Conservation (phyloP, 805 yeast species). For the Ogataea paradorogensis region DNA sequence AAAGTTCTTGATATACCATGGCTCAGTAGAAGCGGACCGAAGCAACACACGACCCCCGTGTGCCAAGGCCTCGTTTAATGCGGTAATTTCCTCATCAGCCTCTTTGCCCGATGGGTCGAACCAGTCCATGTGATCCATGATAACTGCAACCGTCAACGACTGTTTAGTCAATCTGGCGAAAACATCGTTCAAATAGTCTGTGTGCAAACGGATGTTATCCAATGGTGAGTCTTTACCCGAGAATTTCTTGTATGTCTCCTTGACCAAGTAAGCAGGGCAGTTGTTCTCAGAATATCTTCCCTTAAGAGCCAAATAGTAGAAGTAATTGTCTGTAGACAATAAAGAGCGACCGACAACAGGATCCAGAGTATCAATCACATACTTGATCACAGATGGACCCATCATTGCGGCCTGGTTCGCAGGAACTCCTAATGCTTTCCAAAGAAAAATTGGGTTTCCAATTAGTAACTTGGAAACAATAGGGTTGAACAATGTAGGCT, state of each 20-base stretch:
- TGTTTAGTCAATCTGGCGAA: conserved; percentile 59
- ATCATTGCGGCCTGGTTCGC: conserved; percentile 80
- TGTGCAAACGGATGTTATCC: conserved; percentile 71
- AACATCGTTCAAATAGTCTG: conserved; percentile 76
- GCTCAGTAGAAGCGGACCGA: conserved; percentile 68
- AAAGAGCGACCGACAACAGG: conserved; percentile 65
- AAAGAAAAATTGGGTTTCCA: conserved; percentile 80
- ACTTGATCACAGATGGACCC: conserved; percentile 66
- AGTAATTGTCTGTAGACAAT: conserved; percentile 70
- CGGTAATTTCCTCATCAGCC: conserved; percentile 63
- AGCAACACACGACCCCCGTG: conserved; percentile 72
- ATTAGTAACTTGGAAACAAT: conserved; percentile 62
- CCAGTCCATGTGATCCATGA: conserved; percentile 95
- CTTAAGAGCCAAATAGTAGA: conserved; percentile 65
- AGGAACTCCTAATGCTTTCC: conserved; percentile 92
- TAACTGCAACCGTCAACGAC: conserved; percentile 71
- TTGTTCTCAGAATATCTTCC: conserved; percentile 59
- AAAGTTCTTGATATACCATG: conserved; percentile 75
- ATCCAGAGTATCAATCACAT: conserved; percentile 74
- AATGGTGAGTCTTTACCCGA: conserved; percentile 48
- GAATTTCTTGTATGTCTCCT: conserved; percentile 52
- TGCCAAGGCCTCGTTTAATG: conserved; percentile 58
- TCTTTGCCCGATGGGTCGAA: conserved; percentile 64
- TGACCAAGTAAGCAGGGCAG: conserved; percentile 75
- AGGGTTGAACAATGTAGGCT: conserved; percentile 71